Evolutionary conservation across 495 filamentous ascomycete species (phyloP).

Genomic region (Penicillium atrosanguineum): DNA sequence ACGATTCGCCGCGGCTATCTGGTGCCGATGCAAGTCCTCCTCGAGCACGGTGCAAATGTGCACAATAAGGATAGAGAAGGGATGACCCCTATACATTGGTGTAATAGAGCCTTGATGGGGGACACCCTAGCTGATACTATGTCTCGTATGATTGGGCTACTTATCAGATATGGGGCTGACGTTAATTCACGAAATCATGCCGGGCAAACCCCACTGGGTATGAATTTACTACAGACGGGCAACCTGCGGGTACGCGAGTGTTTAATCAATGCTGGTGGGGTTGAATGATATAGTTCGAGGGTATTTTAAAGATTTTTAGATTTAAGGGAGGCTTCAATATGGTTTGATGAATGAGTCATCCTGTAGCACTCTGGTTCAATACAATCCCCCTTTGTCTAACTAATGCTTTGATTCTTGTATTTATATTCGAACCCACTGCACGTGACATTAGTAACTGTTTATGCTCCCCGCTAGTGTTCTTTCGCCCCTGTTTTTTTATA

Average conservation of each 20-base stretch:
- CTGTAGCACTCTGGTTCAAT: too few species aligned
- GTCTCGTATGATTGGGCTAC: background rate
- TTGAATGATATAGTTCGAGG: background rate
- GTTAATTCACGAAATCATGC: background rate
- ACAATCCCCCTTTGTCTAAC: too few species aligned
- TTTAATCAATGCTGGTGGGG: background rate
- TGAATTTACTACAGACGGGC: background rate
- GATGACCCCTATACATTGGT: background rate
- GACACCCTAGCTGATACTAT: background rate
- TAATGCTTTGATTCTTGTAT: too few species aligned
- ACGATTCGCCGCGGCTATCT: background rate
- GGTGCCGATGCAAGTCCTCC: background rate
- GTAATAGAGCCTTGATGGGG: background rate
- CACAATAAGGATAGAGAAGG: background rate
- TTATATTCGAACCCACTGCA: slow-evolving; percentile 72
- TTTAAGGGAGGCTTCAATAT: too few species aligned
- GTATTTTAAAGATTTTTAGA: too few species aligned
- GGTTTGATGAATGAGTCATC: too few species aligned
- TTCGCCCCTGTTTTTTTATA: slow-evolving; percentile 50
- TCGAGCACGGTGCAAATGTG: background rate
- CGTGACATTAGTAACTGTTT: too few species aligned
- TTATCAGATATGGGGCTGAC: background rate
- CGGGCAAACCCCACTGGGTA: background rate
- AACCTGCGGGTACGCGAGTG: background rate
- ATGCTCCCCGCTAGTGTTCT: slow-evolving; percentile 39